Percentiles rank a stretch among this genome's conserved stretches.
Conservation (phyloP, 2,329 filamentous ascomycete species). For the Epichloe typhina region DNA sequence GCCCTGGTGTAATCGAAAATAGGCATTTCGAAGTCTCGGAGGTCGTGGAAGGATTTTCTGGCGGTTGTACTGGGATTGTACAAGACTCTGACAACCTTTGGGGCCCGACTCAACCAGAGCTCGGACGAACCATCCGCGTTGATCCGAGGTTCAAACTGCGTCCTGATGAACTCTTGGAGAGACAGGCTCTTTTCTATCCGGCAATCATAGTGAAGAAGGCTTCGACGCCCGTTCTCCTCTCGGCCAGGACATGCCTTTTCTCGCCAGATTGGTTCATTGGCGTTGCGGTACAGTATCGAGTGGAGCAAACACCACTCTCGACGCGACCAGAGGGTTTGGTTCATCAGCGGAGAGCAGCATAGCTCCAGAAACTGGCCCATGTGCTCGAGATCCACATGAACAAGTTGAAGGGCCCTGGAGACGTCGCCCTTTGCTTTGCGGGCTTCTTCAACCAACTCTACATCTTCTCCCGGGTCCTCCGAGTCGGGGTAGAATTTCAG, state of each 20-base stretch:
- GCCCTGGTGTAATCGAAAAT: neutral
- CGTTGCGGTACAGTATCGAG: neutral
- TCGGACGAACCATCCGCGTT: neutral
- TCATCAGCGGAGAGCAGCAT: neutral
- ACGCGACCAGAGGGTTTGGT: neutral
- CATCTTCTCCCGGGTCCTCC: neutral
- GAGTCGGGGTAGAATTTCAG: neutral
- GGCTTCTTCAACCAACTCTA: no score
- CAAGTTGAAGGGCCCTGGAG: neutral
- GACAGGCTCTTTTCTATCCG: neutral
- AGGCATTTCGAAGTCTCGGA: neutral
- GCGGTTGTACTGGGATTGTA: neutral
- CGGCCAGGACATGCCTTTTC: neutral
- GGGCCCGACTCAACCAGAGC: no score
- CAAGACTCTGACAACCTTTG: neutral
- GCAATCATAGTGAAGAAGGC: neutral
- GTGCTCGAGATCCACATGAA: neutral
- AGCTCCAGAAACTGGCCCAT: neutral
- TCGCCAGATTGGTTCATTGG: neutral
- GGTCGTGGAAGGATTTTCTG: neutral
- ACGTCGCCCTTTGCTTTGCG: neutral
- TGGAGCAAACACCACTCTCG: neutral
- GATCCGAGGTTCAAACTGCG: neutral
- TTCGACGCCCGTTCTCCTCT: neutral
- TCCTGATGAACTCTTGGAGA: neutral